Conservation (phyloP, 2,329 filamentous ascomycete genomes). For the Trichoderma arundinaceum region DNA sequence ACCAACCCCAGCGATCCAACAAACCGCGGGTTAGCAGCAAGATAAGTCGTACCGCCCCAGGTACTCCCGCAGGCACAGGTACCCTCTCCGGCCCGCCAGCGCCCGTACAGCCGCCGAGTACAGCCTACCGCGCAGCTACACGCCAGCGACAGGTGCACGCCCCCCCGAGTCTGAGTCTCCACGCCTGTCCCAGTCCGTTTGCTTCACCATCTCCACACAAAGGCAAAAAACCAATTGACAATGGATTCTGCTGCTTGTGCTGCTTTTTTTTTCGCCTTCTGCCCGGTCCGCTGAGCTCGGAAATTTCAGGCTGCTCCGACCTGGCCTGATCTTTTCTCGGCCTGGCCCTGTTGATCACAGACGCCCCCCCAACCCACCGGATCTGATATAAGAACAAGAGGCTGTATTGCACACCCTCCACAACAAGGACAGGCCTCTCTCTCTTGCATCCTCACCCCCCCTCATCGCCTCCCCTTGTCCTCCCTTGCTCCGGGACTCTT, state of each 20-base stretch:
- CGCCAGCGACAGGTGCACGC: not conserved
- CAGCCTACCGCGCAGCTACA: not conserved
- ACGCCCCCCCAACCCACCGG: not conserved
- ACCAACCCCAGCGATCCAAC: slow-evolving; percentile 32
- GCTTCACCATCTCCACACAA: slow-evolving; percentile 12
- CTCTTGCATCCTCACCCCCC: slow-evolving; percentile 12
- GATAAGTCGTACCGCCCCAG: not conserved
- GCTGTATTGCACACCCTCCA: slow-evolving; percentile 28
- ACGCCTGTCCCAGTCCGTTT: not conserved
- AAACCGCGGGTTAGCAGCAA: not conserved
- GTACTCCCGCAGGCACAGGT: not conserved
- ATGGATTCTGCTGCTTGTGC: not conserved
- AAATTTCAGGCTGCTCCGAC: slow-evolving; percentile 8
- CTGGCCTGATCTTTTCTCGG: slow-evolving; percentile 16
- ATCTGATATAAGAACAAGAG: slow-evolving; percentile 36
- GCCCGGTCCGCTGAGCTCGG: not conserved
- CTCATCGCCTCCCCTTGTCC: slow-evolving; percentile 3
- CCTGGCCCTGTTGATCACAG: not conserved
- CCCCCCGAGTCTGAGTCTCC: not conserved
- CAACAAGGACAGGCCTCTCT: slow-evolving; percentile 27
- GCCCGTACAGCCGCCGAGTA: not conserved
- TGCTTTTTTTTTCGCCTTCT: not conserved
- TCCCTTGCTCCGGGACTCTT: slow-evolving; percentile 14
- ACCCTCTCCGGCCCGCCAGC: not conserved
- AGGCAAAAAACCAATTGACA: not conserved